Conservation (phyloP, 2,329 filamentous ascomycete genomes). For the Aureobasidium sp. region DNA sequence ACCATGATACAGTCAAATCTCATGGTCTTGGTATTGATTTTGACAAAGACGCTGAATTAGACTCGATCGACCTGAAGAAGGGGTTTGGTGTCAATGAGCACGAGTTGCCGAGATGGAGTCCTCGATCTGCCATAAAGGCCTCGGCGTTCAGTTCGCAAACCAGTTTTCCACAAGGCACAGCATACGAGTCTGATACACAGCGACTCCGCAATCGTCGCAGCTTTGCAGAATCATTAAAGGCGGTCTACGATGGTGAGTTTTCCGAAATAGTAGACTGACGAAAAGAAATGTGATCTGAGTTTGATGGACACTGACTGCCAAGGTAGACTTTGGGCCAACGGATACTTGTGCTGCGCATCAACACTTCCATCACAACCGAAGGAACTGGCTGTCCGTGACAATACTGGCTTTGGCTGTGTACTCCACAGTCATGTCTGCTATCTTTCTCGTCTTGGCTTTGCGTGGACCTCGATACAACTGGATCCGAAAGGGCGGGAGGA, state of each 20-base stretch:
- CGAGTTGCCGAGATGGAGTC: neutral
- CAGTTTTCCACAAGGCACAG: neutral
- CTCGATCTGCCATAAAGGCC: neutral
- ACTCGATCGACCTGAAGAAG: neutral
- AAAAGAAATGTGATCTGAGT: neutral
- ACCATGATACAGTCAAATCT: neutral
- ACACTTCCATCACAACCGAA: slow-evolving; percentile 33
- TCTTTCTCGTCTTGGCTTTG: slow-evolving; percentile 60
- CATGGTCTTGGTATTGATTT: slow-evolving; percentile 3
- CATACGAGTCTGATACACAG: neutral
- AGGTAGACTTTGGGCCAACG: slow-evolving; percentile 26
- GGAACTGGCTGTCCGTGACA: slow-evolving; percentile 40
- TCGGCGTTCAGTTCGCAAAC: slow-evolving; percentile 11
- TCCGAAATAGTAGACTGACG: neutral
- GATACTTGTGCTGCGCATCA: slow-evolving; percentile 31
- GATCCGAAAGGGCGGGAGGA: slow-evolving; percentile 46
- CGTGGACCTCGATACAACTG: slow-evolving; percentile 52
- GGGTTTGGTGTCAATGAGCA: neutral
- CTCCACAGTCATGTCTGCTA: slow-evolving; percentile 55
- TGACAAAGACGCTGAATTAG: neutral
- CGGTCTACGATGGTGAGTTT: slow-evolving; percentile 8
- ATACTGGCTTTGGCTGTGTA: slow-evolving; percentile 42
- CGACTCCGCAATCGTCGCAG: slow-evolving; percentile 6
- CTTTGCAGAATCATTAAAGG: slow-evolving; percentile 5
- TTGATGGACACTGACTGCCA: neutral